Evolutionary conservation across 2,329 filamentous ascomycete species (phyloP), one percentile per base, ranked within the genome.

Genomic region (Colletotrichum tropicale): DNA sequence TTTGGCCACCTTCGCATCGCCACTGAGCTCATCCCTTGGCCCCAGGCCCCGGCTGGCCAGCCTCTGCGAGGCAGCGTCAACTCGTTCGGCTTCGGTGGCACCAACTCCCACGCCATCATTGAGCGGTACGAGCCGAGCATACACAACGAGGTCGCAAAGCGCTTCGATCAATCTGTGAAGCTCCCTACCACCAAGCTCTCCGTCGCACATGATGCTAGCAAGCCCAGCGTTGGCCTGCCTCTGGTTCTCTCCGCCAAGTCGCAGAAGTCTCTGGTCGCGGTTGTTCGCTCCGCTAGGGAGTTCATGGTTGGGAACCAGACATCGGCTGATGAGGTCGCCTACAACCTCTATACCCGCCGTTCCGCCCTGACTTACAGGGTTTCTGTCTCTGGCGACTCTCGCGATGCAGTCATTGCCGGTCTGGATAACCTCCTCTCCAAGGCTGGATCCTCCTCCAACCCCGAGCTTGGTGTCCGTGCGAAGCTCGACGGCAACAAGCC

Each of bases 1-100:
- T 73, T 71, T 9, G 69, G 78, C 7, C 79, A 81, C 13, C 76
- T 84, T 5, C 65, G 26, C 1, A 81, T 85, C 1, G 81, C 84
- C 0, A 76, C 72, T 1, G 77, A 81, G 32, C 56, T 80, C 0
- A 78, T 66, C 1, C 66, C 79, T 0, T 86, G 80, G 80, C 84
- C 84, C 0, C 3, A 28, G 5, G 75, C 72, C 16, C 70, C 79
- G 10, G 18, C 64, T 5, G 79, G 30, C 15, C 78, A 69, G 68
- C 72, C 60, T 48, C 77, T 58, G 7, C 80, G 81, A 13, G 79
- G 77, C 26, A 82, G 79, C 58, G 71, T 80, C 30, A 80, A 80
- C 70, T 75, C 65, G 1, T 80, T 80, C 21, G 79, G 79, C 1
- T 79, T 78, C 32, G 79, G 79, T 7, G 79, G 79, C 16, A 70